A percentile compares a stretch with the other conserved stretches of the same genome.
Evolutionary conservation across 768 basidiomycete species (phyloP).

Genomic region (Tylopilus balloui): DNA sequence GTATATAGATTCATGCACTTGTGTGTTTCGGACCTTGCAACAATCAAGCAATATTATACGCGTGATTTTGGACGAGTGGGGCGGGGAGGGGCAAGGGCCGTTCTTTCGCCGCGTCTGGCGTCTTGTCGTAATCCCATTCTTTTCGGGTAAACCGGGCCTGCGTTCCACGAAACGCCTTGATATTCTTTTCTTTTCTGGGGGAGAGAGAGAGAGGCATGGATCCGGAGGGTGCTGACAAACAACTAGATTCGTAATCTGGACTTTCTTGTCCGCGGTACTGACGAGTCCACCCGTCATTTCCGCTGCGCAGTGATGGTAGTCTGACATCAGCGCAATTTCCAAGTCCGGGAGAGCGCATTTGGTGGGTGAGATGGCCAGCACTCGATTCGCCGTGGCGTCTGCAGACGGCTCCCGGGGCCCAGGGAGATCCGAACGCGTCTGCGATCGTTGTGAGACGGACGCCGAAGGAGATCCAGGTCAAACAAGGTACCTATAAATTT

Average conservation of each 20-base stretch:
- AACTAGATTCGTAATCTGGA: not conserved
- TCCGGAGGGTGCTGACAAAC: not conserved
- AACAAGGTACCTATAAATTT: too few species aligned
- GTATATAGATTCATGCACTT: not conserved
- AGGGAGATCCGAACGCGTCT: not conserved
- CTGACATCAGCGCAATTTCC: not conserved
- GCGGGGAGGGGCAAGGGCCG: too few species aligned
- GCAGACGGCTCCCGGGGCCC: not conserved
- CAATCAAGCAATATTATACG: not conserved
- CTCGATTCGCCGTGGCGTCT: not conserved
- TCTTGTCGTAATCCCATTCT: too few species aligned
- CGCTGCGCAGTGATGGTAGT: constrained; percentile 1
- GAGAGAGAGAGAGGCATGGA: too few species aligned
- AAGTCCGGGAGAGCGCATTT: not conserved
- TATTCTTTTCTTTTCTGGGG: too few species aligned
- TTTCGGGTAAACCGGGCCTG: too few species aligned
- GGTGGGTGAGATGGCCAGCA: not conserved
- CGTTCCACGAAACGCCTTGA: too few species aligned
- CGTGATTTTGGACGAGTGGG: not conserved
- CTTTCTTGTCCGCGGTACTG: not conserved
- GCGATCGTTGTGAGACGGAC: not conserved
- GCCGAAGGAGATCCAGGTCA: too few species aligned
- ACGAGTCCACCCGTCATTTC: not conserved
- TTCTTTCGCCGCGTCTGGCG: too few species aligned
- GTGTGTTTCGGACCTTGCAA: not conserved